Percentiles rank a stretch among this genome's conserved stretches.
Evolutionary conservation across 1,284 basidiomycete genomes (phyloP).

Genomic region (Athelia psychrophila): DNA sequence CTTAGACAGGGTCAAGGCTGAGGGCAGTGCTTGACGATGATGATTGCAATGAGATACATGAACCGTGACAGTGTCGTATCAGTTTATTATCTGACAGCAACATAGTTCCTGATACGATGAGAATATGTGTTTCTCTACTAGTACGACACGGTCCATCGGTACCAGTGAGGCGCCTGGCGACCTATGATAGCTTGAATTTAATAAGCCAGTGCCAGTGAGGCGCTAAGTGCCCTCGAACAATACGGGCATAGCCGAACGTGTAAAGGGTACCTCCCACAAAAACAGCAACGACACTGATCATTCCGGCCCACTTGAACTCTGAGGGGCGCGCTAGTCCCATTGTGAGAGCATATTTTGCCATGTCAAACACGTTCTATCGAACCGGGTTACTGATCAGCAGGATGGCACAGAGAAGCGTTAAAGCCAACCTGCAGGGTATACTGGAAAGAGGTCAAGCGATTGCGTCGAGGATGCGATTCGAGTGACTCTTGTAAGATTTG

Average conservation of each 20-base stretch:
- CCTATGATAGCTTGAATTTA: slow-evolving; percentile 1
- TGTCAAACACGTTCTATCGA: slow-evolving; percentile 2
- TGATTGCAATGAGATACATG: no score
- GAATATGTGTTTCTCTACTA: no score
- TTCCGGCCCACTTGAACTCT: slow-evolving; percentile 2
- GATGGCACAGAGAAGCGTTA: background rate
- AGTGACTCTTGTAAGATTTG: slow-evolving; percentile 44
- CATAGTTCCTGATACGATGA: no score
- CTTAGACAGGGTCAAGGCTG: no score
- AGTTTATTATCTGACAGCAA: no score
- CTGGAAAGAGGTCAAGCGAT: slow-evolving; percentile 32
- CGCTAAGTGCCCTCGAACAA: slow-evolving; percentile 1
- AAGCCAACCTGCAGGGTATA: slow-evolving; percentile 21
- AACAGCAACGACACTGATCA: background rate
- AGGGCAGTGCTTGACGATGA: no score
- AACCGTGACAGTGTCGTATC: no score
- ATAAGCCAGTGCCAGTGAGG: slow-evolving; percentile 1
- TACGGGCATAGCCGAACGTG: slow-evolving; percentile 1
- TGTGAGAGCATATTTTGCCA: slow-evolving; percentile 4
- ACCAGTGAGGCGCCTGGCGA: no score
- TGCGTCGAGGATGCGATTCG: slow-evolving; percentile 37
- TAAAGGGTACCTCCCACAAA: slow-evolving; percentile 1
- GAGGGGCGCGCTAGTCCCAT: slow-evolving; percentile 1
- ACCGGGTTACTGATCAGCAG: background rate
- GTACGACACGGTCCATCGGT: no score